Conservation (phyloP, 768 basidiomycete species). For the Chiua virens region DNA sequence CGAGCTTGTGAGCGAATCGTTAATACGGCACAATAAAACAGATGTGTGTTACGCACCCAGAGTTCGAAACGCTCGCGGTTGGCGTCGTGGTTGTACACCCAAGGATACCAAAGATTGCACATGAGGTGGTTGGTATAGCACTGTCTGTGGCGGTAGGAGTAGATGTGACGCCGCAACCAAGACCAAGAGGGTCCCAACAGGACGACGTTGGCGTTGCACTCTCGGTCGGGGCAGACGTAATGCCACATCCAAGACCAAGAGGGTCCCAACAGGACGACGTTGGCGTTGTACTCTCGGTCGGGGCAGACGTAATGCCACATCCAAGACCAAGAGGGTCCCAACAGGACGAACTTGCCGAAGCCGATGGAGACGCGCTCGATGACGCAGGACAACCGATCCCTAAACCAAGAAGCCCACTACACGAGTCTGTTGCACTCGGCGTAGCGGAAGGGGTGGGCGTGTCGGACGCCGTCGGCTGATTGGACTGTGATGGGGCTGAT, state of each 20-base stretch:
- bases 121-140: slow-evolving; percentile 11
- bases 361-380: not conserved
- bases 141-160: not conserved
- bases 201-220: not conserved
- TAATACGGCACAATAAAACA: not conserved
- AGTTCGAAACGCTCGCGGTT: slow-evolving; percentile 1
- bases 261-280: slow-evolving; percentile 16
- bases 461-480: not conserved
- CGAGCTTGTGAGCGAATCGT: slow-evolving; percentile 1
- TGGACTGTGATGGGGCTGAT: not conserved
- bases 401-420: slow-evolving; percentile 10
- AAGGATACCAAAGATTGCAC: slow-evolving; percentile 16
- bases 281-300: not conserved
- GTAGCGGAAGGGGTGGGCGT: not conserved
- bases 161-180: not conserved
- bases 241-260: slow-evolving; percentile 15
- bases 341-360: not conserved
- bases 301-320: not conserved
- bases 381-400: slow-evolving; percentile 10
- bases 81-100: slow-evolving; percentile 15
- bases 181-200: too few relatives aligned
- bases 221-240: not conserved
- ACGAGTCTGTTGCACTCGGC: slow-evolving; percentile 1
- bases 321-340: too few relatives aligned
- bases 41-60: slow-evolving; percentile 10